phyloP scores from a whole-genome alignment of 1,284 basidiomycete genomes.

The Cutaneotrichosporon mucoides region DNA sequence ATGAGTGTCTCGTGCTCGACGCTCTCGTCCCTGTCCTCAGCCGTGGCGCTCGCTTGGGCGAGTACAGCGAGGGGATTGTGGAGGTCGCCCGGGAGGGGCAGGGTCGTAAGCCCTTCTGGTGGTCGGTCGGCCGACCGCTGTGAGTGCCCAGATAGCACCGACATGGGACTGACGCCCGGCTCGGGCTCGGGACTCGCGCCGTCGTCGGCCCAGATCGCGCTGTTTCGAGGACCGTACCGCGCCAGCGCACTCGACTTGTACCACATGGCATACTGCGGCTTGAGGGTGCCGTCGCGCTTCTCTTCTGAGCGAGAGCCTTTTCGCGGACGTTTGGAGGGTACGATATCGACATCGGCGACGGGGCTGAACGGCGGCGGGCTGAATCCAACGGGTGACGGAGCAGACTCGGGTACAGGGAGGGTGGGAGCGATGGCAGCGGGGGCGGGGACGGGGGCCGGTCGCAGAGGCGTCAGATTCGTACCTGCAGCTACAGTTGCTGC shows the following conservation, averaged over 20 bases:
- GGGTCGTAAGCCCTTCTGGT: conserved; percentile 22
- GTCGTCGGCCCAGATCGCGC: not conserved
- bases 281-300: not conserved
- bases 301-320: not conserved
- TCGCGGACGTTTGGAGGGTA: too few species aligned
- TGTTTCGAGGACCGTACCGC: conserved; percentile 1
- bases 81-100: conserved; percentile 31
- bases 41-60: conserved; percentile 24
- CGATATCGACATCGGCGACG: too few species aligned
- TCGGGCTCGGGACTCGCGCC: not conserved
- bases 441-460: not conserved
- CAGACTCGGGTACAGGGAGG: not conserved
- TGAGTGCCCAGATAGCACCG: not conserved
- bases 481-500: too few species aligned
- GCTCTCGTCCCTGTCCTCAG: not conserved
- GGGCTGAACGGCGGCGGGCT: too few species aligned
- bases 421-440: not conserved
- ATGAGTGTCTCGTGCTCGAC: not conserved
- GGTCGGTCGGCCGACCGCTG: not conserved
- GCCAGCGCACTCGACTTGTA: conserved; percentile 5
- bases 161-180: not conserved
- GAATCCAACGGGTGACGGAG: too few species aligned
- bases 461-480: too few species aligned
- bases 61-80: conserved; percentile 31
- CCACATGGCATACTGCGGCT: conserved; percentile 14